These are phyloP conservation scores for Handroanthus guayacan DNA, from an alignment of 257 asterid genomes.

Conservation along the genomic window DNA sequence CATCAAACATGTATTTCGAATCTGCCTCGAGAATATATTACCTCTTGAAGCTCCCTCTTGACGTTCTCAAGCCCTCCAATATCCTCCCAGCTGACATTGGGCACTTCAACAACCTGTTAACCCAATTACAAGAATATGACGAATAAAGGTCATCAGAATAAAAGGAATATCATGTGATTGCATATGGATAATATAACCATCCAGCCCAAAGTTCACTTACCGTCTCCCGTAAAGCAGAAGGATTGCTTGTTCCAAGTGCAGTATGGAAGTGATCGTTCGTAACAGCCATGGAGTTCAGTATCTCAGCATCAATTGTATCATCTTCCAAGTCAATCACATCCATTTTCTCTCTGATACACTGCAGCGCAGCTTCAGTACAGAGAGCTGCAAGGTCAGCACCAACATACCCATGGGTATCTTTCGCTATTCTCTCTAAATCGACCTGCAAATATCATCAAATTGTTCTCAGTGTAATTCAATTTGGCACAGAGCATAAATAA, in stretches of 20 bases:
- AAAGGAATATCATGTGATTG: constrained; percentile 3
- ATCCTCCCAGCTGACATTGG: constrained; percentile 58
- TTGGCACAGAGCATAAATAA: constrained; percentile 1
- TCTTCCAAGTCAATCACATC: constrained; percentile 67
- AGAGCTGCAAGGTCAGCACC: constrained; percentile 75
- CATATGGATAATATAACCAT: constrained; percentile 5
- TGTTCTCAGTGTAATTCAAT: background rate
- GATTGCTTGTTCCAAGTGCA: constrained; percentile 74
- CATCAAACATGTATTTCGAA: background rate
- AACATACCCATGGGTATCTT: constrained; percentile 62
- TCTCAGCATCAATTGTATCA: constrained; percentile 63
- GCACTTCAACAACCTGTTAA: constrained; percentile 59
- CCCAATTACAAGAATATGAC: constrained; percentile 1
- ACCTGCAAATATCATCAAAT: constrained; percentile 45
- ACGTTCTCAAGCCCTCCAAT: constrained; percentile 67
- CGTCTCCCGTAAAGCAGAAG: constrained; percentile 66
- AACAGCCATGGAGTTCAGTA: constrained; percentile 67
- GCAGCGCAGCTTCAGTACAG: constrained; percentile 68
- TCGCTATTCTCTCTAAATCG: constrained; percentile 58
- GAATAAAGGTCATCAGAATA: constrained; percentile 7
- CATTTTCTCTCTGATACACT: constrained; percentile 70
- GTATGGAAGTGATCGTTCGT: constrained; percentile 67
- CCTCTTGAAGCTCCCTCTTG: constrained; percentile 68
- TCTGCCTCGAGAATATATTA: constrained; percentile 30
- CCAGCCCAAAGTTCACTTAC: constrained; percentile 44